A percentile compares a stretch with the other conserved stretches of the same genome.
phyloP scores from a whole-genome alignment of 495 filamentous ascomycete species.

The Stereocaulon alpinum region DNA sequence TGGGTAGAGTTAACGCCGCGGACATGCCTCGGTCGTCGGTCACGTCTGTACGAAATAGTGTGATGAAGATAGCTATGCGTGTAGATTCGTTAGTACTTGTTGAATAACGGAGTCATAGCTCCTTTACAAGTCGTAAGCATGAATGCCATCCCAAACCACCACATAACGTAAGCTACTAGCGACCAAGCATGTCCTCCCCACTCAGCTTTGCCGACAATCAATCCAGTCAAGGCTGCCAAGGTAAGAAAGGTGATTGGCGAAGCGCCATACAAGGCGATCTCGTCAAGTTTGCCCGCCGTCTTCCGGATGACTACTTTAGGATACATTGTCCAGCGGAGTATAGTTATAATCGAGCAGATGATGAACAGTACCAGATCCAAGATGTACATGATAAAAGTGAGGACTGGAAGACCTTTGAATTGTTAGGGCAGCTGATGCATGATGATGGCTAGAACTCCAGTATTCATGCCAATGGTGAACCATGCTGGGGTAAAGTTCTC shows the following conservation, averaged over 20 bases:
- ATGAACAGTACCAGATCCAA: not conserved
- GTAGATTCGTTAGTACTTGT: not conserved
- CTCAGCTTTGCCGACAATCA: conserved; percentile 1
- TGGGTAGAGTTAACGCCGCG: not conserved
- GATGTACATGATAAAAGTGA: not conserved
- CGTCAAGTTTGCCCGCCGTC: not conserved
- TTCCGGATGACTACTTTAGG: not conserved
- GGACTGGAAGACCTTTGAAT: not conserved
- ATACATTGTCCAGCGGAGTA: not conserved
- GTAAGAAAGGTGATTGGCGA: not conserved
- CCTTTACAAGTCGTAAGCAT: not conserved
- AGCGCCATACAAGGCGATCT: not conserved
- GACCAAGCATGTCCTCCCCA: conserved; percentile 6
- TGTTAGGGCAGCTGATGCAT: not conserved
- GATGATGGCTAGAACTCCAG: not conserved
- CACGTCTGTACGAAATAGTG: not conserved
- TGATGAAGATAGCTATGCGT: not conserved
- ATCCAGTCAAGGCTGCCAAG: not conserved
- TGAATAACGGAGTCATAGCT: too few species aligned
- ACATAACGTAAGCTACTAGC: not conserved
- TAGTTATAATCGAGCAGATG: not conserved
- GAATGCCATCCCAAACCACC: not conserved
- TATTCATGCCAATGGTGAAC: not conserved
- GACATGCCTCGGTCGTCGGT: not conserved
- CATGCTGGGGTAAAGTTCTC: not conserved